Conservation (phyloP, 495 filamentous ascomycete genomes). For the Cetradonia linearis region DNA sequence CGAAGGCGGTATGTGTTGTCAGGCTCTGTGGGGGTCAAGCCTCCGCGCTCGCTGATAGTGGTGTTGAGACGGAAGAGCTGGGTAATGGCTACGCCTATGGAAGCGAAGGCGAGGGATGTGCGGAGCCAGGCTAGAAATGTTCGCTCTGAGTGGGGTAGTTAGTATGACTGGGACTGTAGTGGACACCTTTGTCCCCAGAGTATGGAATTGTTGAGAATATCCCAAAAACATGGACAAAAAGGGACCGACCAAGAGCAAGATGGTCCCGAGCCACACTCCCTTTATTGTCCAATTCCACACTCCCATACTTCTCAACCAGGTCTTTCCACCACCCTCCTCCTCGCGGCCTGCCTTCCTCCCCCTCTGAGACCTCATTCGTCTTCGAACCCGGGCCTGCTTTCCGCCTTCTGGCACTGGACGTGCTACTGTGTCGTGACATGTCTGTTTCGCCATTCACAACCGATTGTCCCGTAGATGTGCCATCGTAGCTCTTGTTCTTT, state of each 20-base stretch:
- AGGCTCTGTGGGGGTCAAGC: conserved; percentile 23
- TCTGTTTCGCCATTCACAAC: neutral
- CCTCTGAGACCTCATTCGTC: neutral
- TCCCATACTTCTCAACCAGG: conserved; percentile 59
- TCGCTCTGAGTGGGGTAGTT: conserved; percentile 49
- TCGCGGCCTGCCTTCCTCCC: conserved; percentile 5
- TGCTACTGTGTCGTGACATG: conserved; percentile 5
- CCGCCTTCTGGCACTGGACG: conserved; percentile 11
- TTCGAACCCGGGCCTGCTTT: neutral
- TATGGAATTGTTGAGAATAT: neutral
- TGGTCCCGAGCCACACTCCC: conserved; percentile 93
- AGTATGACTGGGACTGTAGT: neutral
- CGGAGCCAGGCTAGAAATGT: conserved; percentile 97
- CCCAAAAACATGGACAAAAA: neutral
- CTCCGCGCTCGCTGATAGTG: conserved; percentile 36
- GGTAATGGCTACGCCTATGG: conserved; percentile 91
- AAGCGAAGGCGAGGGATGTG: conserved; percentile 90
- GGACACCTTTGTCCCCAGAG: neutral
- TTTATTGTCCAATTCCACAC: conserved; percentile 90
- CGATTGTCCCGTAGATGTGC: conserved; percentile 1
- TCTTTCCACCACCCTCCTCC: conserved; percentile 40
- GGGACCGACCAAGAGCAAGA: conserved; percentile 69
- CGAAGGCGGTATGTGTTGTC: conserved; percentile 41
- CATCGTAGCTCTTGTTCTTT: conserved; percentile 15
- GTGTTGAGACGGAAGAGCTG: conserved; percentile 92